Evolutionary conservation across 352 stramenopile species (phyloP), one percentile per base, ranked within the genome.

Genomic region (Phytophthora sp.): DNA sequence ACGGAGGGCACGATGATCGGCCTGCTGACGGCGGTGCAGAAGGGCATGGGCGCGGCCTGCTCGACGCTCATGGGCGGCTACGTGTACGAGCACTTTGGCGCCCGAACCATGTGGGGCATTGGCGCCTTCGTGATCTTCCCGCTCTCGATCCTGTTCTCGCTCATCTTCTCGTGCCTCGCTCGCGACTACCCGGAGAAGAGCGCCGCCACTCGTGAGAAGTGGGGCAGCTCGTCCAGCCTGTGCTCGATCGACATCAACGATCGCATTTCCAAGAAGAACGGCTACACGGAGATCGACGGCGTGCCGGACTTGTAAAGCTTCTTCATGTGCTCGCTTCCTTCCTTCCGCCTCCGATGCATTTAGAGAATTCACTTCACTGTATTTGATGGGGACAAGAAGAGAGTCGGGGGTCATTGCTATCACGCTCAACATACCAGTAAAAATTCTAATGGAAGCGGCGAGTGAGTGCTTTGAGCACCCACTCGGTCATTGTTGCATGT

Each of bases 1-100:
- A 91, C 79, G 2, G 69, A 92, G 63, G 81, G 81, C 28, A 90
- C 79, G 23, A 90, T 91, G 81, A 91, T 92, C 45, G 81, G 81
- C 0, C 32, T 90, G 23, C 62, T 91, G 46, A 79, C 74, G 8
- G 72, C 84, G 13, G 69, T 91, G 28, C 82, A 89, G 53, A 93
- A 88, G 52, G 82, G 84, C 10, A 70, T 91, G 38, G 84, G 80
- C 9, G 76, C 79, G 44, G 84, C 76, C 13, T 69, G 72, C 27
- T 83, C 81, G 24, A 90, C 82, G 17, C 68, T 93, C 8, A 70
- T 83, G 54, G 84, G 84, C 26, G 84, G 84, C 17, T 91, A 84
- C 70, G 68, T 91, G 51, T 93, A 93, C 59, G 61, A 93, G 31
- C 66, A 79, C 21, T 88, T 77, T 49, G 82, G 82, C 3, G 59